Conservation (phyloP, 1,284 basidiomycete genomes). For the Trichosporon asahii region DNA sequence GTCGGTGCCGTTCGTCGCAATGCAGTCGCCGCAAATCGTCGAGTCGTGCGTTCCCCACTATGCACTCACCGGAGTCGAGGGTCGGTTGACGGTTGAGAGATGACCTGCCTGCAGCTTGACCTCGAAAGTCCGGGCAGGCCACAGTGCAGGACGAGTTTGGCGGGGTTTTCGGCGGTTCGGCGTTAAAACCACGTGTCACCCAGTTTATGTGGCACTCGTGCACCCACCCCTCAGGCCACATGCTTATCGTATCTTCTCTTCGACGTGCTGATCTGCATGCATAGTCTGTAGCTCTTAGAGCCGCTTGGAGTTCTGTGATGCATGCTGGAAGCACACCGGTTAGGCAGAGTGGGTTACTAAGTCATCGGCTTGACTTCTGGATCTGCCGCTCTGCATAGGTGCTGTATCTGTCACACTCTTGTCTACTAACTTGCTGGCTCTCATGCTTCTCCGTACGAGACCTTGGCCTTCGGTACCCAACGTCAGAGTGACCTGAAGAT, state of each 20-base stretch:
- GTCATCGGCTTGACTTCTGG: no score
- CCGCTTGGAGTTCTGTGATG: no score
- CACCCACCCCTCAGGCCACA: no score
- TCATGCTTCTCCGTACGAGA: no score
- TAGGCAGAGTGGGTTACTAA: no score
- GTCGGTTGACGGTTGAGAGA: conserved; percentile 3
- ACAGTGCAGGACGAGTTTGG: neutral
- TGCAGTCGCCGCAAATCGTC: neutral
- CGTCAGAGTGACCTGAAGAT: no score
- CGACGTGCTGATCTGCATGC: neutral
- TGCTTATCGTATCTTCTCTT: neutral
- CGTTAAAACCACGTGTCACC: neutral
- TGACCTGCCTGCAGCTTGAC: neutral
- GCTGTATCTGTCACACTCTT: no score
- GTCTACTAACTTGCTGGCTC: no score
- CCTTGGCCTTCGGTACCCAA: no score
- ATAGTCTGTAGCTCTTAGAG: neutral
- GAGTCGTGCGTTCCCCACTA: neutral
- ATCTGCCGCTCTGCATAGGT: no score
- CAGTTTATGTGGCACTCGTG: neutral
- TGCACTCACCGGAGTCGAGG: conserved; percentile 8
- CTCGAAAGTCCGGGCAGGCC: neutral
- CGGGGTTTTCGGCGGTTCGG: conserved; percentile 6
- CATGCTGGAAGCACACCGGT: no score
- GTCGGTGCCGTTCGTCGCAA: neutral